Base-by-base conservation (phyloP, 2,329 filamentous ascomycete genomes). In the Diaporthe sp. region DNA sequence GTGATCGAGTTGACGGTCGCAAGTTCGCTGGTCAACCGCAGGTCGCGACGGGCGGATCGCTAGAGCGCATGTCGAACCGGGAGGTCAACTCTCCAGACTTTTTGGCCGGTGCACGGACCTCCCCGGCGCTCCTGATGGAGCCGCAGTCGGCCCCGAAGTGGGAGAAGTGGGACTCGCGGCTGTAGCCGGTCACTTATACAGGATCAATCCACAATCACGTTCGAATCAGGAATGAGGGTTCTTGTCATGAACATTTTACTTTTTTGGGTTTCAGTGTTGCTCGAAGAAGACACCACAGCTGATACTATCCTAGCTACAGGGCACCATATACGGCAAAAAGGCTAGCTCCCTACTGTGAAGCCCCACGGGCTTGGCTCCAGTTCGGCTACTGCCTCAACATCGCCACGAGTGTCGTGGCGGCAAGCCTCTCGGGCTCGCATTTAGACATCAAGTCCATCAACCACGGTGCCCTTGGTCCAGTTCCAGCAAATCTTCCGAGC, bases 401-500 rank as follows among this genome's bases (percentile, higher is more conserved):
- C 49, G 65, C 65, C 65, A 55, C 51, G 9, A 55, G 3, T 28
- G 19, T 28, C 22, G 25, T 70, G 65, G 49, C 34, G 65, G n/a
- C 46, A 73, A 65, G 60, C 37, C 34, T 10, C 25, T 44, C 34
- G 75, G 71, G 28, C 39, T 72, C 15, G 60, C 60, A 73, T 72
- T 75, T 91, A 96, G 84, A 97, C 94, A 86, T 97, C 94, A 83
- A 96, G 92, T 78, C 94, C 94, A 83, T 96, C 94, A 80, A 96
- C 93, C 79, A 95, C 94, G 83, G 94, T 88, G 79, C 94, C 94
- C 92, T 96, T 96, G 84, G 91, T 90, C 95, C 95, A 98, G 82
- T 90, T 91, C 88, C 96, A 94, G 87, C 96, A 94, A 88, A 97
- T 92, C 79, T 90, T 80, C 78, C 92, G 90, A 81, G 94, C 93